phyloP scores from a whole-genome alignment of 192 early-diverging fungal species.

The Allomyces arbusculus region DNA sequence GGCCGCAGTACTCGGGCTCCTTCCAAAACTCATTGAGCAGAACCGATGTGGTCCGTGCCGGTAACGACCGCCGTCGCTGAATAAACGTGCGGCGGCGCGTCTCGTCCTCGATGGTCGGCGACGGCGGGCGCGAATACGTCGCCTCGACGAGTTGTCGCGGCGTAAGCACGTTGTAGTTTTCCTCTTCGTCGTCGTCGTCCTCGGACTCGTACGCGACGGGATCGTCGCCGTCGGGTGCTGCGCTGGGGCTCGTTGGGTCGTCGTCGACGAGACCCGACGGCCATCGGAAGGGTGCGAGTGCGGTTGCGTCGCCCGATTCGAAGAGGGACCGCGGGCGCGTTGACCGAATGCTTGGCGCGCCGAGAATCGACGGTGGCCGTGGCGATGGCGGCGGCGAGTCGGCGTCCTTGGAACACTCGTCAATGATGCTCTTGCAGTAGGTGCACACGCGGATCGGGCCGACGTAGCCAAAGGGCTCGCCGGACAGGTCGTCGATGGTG shows the following conservation, averaged over 20 bases:
- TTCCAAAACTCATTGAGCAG: slow-evolving; percentile 10
- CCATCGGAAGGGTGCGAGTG: not conserved
- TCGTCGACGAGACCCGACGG: slow-evolving; percentile 3
- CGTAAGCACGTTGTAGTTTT: slow-evolving; percentile 3
- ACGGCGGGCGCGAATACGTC: not conserved
- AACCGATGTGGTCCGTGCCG: slow-evolving; percentile 7
- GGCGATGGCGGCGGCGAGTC: too few relatives aligned
- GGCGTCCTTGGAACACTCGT: too few relatives aligned
- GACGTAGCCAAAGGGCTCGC: not conserved
- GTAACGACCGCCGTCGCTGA: slow-evolving; percentile 3
- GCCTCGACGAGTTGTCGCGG: not conserved
- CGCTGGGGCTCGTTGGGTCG: not conserved
- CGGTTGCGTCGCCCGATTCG: too few relatives aligned
- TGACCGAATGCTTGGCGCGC: too few relatives aligned
- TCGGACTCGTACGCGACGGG: not conserved
- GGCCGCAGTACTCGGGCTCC: slow-evolving; percentile 10
- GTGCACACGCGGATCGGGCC: slow-evolving; percentile 1
- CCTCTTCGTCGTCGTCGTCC: not conserved
- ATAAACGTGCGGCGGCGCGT: not conserved
- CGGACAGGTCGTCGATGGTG: slow-evolving; percentile 37
- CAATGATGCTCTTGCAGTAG: slow-evolving; percentile 1
- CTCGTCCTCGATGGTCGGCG: slow-evolving; percentile 1
- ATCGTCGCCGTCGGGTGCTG: slow-evolving; percentile 1
- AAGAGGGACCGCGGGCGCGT: too few relatives aligned
- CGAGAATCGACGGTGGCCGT: too few relatives aligned